A percentile compares a stretch with the other conserved stretches of the same genome.
Evolutionary conservation across 2,329 filamentous ascomycete species (phyloP).

Genomic region (Endoconidiophora laricicola): DNA sequence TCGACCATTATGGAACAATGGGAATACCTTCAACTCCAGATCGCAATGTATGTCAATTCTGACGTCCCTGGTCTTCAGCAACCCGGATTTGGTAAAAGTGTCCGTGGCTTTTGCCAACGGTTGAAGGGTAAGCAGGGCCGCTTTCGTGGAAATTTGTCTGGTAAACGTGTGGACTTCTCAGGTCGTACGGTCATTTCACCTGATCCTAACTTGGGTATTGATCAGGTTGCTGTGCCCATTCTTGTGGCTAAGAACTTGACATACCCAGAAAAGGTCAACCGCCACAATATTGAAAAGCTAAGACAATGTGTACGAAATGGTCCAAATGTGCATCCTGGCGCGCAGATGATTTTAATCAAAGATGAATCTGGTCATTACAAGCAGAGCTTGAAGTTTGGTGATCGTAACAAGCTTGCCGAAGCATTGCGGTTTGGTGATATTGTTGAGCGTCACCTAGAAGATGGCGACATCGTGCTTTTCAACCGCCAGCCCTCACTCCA

Average conservation of each 20-base stretch:
- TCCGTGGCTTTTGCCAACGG: constrained; percentile 85
- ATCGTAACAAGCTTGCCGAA: constrained; percentile 53
- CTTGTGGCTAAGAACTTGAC: constrained; percentile 93
- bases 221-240: constrained; percentile 81
- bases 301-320: constrained; percentile 60
- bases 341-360: constrained; percentile 64
- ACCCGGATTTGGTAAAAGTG: constrained; percentile 70
- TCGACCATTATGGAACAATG: constrained; percentile 93
- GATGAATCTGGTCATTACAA: constrained; percentile 49
- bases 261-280: constrained; percentile 76
- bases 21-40: constrained; percentile 90
- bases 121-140: constrained; percentile 95
- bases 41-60: constrained; percentile 96
- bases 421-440: constrained; percentile 68
- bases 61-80: constrained; percentile 87
- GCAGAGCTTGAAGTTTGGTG: constrained; percentile 58
- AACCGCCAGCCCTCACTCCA: constrained; percentile 95
- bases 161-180: constrained; percentile 97
- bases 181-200: constrained; percentile 95
- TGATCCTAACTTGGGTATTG: constrained; percentile 83
- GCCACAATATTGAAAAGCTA: constrained; percentile 73
- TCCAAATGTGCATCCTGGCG: constrained; percentile 66
- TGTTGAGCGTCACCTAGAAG: constrained; percentile 86
- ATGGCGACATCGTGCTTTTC: constrained; percentile 91
- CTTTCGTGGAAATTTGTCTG: constrained; percentile 90